phyloP scores from a whole-genome alignment of 2,329 filamentous ascomycete genomes.

The Colletotrichum tamarilloi region DNA sequence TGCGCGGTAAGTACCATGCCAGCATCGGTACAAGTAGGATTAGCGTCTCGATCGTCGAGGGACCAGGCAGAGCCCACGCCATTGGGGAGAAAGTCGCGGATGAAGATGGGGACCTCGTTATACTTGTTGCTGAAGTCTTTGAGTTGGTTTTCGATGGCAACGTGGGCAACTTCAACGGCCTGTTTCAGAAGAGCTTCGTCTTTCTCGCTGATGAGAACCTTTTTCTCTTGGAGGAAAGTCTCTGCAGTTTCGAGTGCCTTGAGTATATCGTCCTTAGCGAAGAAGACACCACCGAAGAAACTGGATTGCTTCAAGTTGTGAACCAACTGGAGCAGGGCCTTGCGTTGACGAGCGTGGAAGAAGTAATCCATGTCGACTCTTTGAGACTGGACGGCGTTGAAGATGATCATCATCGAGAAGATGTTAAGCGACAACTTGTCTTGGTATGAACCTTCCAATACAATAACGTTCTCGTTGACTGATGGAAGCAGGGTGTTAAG shows the following conservation, averaged over 20 bases:
- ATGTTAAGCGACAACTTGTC: conserved; percentile 86
- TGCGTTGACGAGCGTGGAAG: conserved; percentile 81
- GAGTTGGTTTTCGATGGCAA: conserved; percentile 68
- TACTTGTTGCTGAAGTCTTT: conserved; percentile 75
- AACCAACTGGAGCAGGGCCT: conserved; percentile 75
- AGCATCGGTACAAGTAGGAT: conserved; percentile 61
- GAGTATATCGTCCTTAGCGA: conserved; percentile 70
- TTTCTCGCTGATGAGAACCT: conserved; percentile 65
- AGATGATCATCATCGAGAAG: conserved; percentile 85
- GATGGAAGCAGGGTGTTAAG: conserved; percentile 77
- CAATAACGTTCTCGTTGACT: conserved; percentile 76
- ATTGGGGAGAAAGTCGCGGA: conserved; percentile 72
- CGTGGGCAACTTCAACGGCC: conserved; percentile 73
- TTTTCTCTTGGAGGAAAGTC: conserved; percentile 73
- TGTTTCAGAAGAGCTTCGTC: conserved; percentile 72
- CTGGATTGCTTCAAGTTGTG: conserved; percentile 84
- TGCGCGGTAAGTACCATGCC: conserved; percentile 65
- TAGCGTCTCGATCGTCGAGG: conserved; percentile 64
- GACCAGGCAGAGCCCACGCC: conserved; percentile 74
- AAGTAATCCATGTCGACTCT: conserved; percentile 87
- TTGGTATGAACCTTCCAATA: conserved; percentile 84
- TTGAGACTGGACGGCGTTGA: conserved; percentile 91
- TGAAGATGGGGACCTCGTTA: conserved; percentile 82
- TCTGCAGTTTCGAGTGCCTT: conserved; percentile 74
- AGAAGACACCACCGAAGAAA: conserved; percentile 87